A percentile compares a stretch with the other conserved stretches of the same genome.
Conservation (phyloP, 2,329 filamentous ascomycete genomes). For the Sporothrix protearum region DNA sequence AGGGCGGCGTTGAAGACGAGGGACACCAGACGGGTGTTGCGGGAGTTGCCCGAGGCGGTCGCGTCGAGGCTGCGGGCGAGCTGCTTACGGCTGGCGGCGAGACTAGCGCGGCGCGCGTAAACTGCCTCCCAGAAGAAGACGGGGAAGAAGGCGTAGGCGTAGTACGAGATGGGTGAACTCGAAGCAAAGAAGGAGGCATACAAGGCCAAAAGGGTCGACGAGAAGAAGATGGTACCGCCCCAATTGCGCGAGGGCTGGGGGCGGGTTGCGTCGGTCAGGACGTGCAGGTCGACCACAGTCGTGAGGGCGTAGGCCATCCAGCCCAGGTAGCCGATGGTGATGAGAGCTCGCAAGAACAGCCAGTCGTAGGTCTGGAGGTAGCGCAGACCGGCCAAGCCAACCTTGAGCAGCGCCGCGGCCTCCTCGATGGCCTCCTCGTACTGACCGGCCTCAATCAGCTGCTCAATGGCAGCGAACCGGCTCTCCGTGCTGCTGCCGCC, state of each 20-base stretch:
- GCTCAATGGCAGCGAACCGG: constrained; percentile 64
- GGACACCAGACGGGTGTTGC: constrained; percentile 40
- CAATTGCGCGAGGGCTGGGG: constrained; percentile 61
- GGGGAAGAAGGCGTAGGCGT: constrained; percentile 87
- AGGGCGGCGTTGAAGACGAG: constrained; percentile 61
- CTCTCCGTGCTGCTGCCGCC: constrained; percentile 45
- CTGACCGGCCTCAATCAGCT: constrained; percentile 61
- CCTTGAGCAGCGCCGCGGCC: constrained; percentile 70
- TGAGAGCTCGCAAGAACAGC: constrained; percentile 85
- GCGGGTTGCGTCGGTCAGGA: constrained; percentile 67
- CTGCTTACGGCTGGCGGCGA: constrained; percentile 62
- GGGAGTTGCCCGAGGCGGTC: constrained; percentile 41
- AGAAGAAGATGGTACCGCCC: constrained; percentile 62
- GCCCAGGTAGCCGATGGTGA: constrained; percentile 86
- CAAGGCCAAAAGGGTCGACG: constrained; percentile 68
- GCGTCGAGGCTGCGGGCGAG: constrained; percentile 68
- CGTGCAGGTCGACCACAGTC: constrained; percentile 82
- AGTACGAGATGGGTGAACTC: constrained; percentile 77
- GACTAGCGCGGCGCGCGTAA: constrained; percentile 68
- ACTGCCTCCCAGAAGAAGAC: constrained; percentile 97
- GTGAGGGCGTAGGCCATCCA: constrained; percentile 94
- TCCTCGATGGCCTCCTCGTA: constrained; percentile 76
- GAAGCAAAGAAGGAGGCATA: constrained; percentile 79
- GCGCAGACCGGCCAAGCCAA: constrained; percentile 75
- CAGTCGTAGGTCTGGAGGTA: constrained; percentile 99